Percentiles rank a stretch among this genome's conserved stretches.
phyloP scores from a whole-genome alignment of 352 stramenopile genomes.

The Hyaloperonospora brassicae region DNA sequence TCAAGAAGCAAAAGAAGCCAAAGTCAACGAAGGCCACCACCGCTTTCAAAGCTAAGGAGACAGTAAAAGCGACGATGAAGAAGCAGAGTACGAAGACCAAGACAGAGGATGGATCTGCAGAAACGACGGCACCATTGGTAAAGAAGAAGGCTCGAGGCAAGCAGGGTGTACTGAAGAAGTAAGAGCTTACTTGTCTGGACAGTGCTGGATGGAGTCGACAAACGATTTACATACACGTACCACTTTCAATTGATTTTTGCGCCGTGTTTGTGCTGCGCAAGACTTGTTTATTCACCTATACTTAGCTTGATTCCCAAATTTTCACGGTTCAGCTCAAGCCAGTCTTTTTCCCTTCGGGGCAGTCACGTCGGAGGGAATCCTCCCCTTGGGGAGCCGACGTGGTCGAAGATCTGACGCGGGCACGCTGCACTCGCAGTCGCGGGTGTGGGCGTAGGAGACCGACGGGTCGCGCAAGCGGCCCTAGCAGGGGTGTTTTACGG shows the following conservation, averaged over 20 bases:
- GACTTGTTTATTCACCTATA: too few relatives aligned
- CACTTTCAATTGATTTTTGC: conserved; percentile 2
- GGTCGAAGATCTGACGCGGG: too few relatives aligned
- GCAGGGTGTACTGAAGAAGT: conserved; percentile 29
- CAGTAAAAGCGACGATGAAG: conserved; percentile 11
- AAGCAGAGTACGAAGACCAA: conserved; percentile 10
- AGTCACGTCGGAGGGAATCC: too few relatives aligned
- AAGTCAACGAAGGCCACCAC: conserved; percentile 19
- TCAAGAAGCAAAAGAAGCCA: conserved; percentile 5
- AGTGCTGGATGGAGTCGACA: conserved; percentile 21
- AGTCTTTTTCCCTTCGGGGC: too few relatives aligned
- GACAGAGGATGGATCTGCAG: conserved; percentile 8
- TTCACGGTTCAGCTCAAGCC: too few relatives aligned
- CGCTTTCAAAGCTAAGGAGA: conserved; percentile 15
- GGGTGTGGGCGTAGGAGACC: too few relatives aligned
- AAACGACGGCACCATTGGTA: conserved; percentile 11
- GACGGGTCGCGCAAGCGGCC: too few relatives aligned
- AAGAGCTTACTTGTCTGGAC: conserved; percentile 16
- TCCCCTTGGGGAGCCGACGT: too few relatives aligned
- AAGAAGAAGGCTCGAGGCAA: conserved; percentile 23
- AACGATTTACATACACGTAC: conserved; percentile 33
- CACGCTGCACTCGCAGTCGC: too few relatives aligned
- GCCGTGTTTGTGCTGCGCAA: too few relatives aligned
- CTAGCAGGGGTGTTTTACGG: too few relatives aligned
- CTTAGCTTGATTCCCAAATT: too few relatives aligned